Evolutionary conservation across 176 grass and related monocot species (phyloP).

Genomic region (Coix lacrymajobi): DNA sequence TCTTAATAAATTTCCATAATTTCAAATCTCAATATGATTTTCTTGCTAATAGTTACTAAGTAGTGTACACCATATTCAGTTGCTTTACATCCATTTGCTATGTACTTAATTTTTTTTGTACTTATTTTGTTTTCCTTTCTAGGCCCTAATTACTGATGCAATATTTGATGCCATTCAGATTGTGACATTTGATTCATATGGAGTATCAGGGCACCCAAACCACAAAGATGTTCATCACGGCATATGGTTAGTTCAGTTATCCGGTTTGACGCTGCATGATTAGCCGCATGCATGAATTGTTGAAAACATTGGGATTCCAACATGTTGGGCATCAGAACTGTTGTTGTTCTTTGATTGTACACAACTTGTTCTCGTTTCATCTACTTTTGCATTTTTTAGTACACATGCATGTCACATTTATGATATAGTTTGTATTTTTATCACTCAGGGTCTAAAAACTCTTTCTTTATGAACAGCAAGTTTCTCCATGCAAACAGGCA

Average conservation of each 20-base stretch:
- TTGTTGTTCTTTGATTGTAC: background rate
- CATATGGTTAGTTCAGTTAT: conserved; percentile 44
- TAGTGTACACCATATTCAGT: background rate
- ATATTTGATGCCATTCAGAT: conserved; percentile 42
- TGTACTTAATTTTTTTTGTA: background rate
- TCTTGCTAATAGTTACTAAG: background rate
- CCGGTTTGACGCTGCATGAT: background rate
- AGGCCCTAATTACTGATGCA: background rate
- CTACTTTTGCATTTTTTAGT: background rate
- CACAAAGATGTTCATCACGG: conserved; percentile 75
- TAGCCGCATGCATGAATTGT: background rate
- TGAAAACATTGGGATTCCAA: background rate
- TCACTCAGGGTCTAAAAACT: conserved; percentile 3
- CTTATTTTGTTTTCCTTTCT: background rate
- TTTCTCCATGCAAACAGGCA: conserved; percentile 38
- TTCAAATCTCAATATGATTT: background rate
- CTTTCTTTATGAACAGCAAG: conserved; percentile 52
- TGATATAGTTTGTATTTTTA: background rate
- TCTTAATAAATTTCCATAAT: background rate
- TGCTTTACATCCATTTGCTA: background rate
- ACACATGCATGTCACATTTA: background rate
- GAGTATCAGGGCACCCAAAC: conserved; percentile 88
- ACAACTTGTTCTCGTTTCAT: background rate
- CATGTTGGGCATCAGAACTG: background rate
- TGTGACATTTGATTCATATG: conserved; percentile 77